Conservation (phyloP, 1,284 basidiomycete species). For the Fereydounia khargensis region DNA sequence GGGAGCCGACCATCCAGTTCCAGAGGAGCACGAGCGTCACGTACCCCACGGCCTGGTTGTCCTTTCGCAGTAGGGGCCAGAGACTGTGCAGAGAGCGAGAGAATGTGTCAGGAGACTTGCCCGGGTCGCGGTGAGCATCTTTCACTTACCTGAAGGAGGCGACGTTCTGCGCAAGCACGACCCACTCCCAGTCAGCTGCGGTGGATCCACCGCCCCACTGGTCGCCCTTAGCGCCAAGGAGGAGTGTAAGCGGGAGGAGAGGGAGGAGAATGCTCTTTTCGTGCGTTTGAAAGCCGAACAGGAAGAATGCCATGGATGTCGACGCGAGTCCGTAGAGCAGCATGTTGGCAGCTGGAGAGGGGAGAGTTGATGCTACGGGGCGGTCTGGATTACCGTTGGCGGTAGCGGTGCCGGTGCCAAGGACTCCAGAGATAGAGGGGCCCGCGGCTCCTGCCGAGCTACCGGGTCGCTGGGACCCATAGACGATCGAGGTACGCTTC, state of each 20-base stretch:
- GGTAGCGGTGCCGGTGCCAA: constrained; percentile 28
- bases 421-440: constrained; percentile 1
- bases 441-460: background rate
- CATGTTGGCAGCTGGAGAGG: constrained; percentile 63
- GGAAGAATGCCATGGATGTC: constrained; percentile 73
- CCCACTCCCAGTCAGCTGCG: constrained; percentile 68
- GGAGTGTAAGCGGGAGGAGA: constrained; percentile 75
- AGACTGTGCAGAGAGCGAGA: constrained; percentile 64
- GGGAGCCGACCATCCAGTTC: constrained; percentile 82
- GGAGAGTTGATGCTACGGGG: constrained; percentile 66
- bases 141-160: constrained; percentile 66
- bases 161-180: constrained; percentile 77
- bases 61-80: constrained; percentile 81
- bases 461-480: background rate
- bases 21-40: constrained; percentile 68
- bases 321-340: constrained; percentile 52
- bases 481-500: background rate
- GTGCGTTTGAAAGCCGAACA: constrained; percentile 94
- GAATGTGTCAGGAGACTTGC: no score
- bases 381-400: constrained; percentile 62
- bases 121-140: background rate
- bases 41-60: constrained; percentile 76
- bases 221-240: constrained; percentile 66
- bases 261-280: constrained; percentile 90
- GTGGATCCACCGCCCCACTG: constrained; percentile 61